These are phyloP conservation scores for Suillus lakei DNA, from an alignment of 768 basidiomycete genomes.

Conservation along the genomic window DNA sequence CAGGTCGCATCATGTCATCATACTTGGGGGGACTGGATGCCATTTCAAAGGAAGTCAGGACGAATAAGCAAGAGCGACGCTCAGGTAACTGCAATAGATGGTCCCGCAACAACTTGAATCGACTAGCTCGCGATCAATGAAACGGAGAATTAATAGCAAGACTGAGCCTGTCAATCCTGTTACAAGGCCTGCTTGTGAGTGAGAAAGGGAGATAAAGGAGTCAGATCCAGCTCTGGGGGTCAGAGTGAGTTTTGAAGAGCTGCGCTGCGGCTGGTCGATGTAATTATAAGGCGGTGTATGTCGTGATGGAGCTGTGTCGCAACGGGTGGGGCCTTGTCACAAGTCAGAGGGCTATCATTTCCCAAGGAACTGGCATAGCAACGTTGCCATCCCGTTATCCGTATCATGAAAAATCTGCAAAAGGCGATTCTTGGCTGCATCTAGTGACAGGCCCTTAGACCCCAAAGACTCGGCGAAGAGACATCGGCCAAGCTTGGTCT, in stretches of 20 bases:
- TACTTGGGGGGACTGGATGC: conserved; percentile 2
- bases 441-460: not conserved
- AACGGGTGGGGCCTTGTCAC: not conserved
- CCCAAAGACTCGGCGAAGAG: too few species aligned
- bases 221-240: conserved; percentile 10
- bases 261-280: not conserved
- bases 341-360: not conserved
- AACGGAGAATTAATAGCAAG: not conserved
- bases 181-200: conserved; percentile 11
- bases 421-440: not conserved
- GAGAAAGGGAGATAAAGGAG: not conserved
- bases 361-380: conserved; percentile 1
- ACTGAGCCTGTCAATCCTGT: conserved; percentile 9
- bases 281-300: not conserved
- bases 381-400: not conserved
- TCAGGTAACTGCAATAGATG: not conserved
- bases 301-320: not conserved
- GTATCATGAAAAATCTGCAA: not conserved
- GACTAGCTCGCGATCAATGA: not conserved
- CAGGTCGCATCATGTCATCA: not conserved
- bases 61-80: not conserved
- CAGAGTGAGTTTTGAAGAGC: not conserved
- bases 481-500: too few species aligned
- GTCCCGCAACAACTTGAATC: not conserved
- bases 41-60: not conserved